phyloP scores from a whole-genome alignment of 345 rosid species.

The Jatropha curcas region DNA sequence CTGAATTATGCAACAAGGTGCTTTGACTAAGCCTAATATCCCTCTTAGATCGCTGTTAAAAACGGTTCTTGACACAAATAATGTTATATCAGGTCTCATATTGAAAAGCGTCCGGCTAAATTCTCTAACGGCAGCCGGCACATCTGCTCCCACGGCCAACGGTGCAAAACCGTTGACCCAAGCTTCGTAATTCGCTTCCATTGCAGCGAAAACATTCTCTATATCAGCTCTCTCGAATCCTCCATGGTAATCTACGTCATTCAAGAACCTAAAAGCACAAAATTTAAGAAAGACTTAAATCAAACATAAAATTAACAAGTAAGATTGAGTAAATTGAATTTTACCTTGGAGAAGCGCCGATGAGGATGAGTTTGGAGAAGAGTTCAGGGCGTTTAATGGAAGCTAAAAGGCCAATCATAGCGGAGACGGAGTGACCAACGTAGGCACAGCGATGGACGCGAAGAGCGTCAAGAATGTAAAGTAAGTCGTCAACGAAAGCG shows the following conservation, averaged over 20 bases:
- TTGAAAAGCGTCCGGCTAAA: conserved; percentile 84
- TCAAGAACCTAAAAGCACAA: conserved; percentile 25
- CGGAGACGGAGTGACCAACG: conserved; percentile 88
- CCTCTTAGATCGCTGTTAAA: conserved; percentile 70
- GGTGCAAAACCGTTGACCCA: conserved; percentile 84
- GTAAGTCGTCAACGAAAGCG: conserved; percentile 72
- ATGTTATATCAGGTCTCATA: conserved; percentile 84
- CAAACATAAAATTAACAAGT: too few species aligned
- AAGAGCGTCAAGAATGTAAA: conserved; percentile 67
- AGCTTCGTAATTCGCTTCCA: conserved; percentile 78
- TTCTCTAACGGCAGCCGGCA: conserved; percentile 76
- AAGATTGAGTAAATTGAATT: too few species aligned
- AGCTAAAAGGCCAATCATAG: conserved; percentile 83
- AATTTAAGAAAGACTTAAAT: not conserved
- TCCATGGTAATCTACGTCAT: conserved; percentile 67
- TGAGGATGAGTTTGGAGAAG: conserved; percentile 70
- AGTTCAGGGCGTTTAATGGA: conserved; percentile 79
- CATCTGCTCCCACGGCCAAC: conserved; percentile 74
- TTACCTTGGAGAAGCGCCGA: conserved; percentile 84
- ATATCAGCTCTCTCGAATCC: conserved; percentile 69
- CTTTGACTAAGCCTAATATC: conserved; percentile 61
- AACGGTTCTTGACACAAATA: conserved; percentile 60
- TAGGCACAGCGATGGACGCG: conserved; percentile 58
- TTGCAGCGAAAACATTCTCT: conserved; percentile 65
- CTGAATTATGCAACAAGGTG: conserved; percentile 67